phyloP scores from a whole-genome alignment of 257 asterid genomes.

The Knoxia roxburghii region DNA sequence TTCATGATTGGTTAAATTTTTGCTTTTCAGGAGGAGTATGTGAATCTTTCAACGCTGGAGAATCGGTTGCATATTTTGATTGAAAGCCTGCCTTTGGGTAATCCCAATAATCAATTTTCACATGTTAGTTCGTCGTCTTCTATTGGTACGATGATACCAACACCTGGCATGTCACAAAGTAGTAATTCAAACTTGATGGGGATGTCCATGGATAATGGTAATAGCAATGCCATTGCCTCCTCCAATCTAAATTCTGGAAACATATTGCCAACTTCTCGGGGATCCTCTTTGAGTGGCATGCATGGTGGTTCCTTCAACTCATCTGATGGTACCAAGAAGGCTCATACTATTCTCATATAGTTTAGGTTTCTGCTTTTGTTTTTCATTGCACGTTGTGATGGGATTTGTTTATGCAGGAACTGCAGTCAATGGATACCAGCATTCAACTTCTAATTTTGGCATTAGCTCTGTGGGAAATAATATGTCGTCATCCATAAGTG shows the following conservation, averaged over 20 bases:
- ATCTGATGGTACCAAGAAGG: conserved; percentile 38
- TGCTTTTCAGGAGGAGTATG: conserved; percentile 71
- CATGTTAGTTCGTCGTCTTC: conserved; percentile 61
- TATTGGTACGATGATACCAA: conserved; percentile 90
- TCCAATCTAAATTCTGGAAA: conserved; percentile 55
- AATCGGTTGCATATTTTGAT: conserved; percentile 59
- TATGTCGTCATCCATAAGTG: conserved; percentile 54
- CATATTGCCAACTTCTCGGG: conserved; percentile 51
- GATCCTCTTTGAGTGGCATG: conserved; percentile 37
- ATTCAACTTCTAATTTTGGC: conserved; percentile 49
- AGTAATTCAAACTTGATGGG: conserved; percentile 50
- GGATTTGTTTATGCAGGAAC: conserved; percentile 47
- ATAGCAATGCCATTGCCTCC: conserved; percentile 44
- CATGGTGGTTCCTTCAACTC: conserved; percentile 49
- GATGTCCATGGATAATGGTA: conserved; percentile 49
- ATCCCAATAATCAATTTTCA: conserved; percentile 61
- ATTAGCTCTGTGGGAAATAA: conserved; percentile 55
- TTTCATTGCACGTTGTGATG: conserved; percentile 26
- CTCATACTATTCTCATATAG: conserved; percentile 10
- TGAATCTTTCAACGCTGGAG: conserved; percentile 65
- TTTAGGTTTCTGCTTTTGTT: conserved; percentile 12
- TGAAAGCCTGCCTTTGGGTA: conserved; percentile 43
- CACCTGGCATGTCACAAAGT: conserved; percentile 84
- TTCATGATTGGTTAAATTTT: conserved; percentile 9
- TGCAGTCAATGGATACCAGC: conserved; percentile 64